A percentile compares a stretch with the other conserved stretches of the same genome.
Conservation (phyloP, 768 basidiomycete genomes). For the Termitomyces sp. region DNA sequence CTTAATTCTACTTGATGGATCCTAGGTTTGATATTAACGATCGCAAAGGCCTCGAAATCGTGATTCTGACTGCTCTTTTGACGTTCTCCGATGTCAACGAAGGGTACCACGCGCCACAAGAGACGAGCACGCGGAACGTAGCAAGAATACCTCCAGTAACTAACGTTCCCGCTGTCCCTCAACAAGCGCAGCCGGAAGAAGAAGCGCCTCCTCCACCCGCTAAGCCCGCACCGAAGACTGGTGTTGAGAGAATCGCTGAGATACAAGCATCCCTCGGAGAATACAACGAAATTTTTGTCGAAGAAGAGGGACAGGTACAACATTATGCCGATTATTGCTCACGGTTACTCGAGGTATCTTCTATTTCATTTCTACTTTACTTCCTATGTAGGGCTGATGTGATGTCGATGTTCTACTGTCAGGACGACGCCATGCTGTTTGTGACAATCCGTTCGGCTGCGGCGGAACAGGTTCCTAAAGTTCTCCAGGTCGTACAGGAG, state of each 20-base stretch:
- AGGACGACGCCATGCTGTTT: conserved; percentile 83
- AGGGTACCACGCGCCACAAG: conserved; percentile 36
- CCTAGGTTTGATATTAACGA: conserved; percentile 80
- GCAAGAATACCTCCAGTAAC: background rate
- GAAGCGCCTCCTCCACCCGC: conserved; percentile 48
- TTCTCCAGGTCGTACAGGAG: conserved; percentile 76
- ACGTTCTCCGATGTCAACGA: conserved; percentile 76
- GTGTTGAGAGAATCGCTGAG: conserved; percentile 68
- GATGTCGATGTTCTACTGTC: background rate
- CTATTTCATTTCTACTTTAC: conserved; percentile 1
- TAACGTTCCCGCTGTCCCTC: background rate
- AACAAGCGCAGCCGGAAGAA: background rate
- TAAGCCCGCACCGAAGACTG: conserved; percentile 60
- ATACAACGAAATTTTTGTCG: conserved; percentile 71
- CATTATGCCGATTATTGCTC: conserved; percentile 73
- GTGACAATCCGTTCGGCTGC: conserved; percentile 67
- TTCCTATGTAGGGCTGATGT: background rate
- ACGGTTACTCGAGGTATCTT: conserved; percentile 54
- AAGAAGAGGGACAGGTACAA: conserved; percentile 56
- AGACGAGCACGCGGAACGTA: conserved; percentile 3
- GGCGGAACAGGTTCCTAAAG: conserved; percentile 67
- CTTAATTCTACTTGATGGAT: background rate
- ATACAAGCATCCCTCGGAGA: conserved; percentile 64
- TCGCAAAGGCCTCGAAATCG: conserved; percentile 82
- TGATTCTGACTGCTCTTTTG: conserved; percentile 70